Base-by-base conservation (phyloP, 225 moss, liverwort and hornwort genomes). In the Pleurozium schreberi region DNA sequence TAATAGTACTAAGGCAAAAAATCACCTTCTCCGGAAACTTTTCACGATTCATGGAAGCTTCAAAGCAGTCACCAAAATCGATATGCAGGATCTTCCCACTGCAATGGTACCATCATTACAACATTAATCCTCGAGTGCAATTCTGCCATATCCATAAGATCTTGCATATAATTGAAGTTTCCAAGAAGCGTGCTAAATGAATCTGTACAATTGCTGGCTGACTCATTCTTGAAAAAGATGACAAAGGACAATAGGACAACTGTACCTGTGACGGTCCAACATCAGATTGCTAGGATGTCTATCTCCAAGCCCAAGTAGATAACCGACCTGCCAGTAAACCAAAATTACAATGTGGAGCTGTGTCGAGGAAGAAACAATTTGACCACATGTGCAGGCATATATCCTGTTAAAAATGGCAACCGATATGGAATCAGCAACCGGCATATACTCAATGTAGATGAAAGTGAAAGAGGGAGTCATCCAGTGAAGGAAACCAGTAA, bases 41-140 rank as follows among this genome's bases (percentile, higher is more conserved):
- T 88, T 99, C 99, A 83, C 99, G 94, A 88, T 95, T 99, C 99
- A 99, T 99, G 69, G 99, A 97, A 62, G 99, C 99, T 91, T 99
- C 99, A 87, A 99, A 99, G 89, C 99, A 99, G 90, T 99, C 99
- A 87, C 99, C 99, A 92, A 99, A 99, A 90, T 99, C 99, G 40
- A 99, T 99, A 90, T 99, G 99, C 90, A 99, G 86, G 74, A 99
- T 96, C 89, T 99, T 99, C 67, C 99, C 99, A 92, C 99, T 99
- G 92, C 83, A 88, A 85, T 75, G 38, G 34, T 38, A 61, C 50
- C 87, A 90, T 57, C 80, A 89, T 28, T 82, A 77, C 60, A 68
- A 60, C 17, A 53, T 91, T 42, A 85, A 80, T 75, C 74, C 81
- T 76, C 50, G 28, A 47, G 34, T 47, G 43, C 78, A 85, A 85